These are phyloP conservation scores for Aspergillus aculeatus DNA, from an alignment of 2,329 filamentous ascomycete genomes.

Conservation along the genomic window DNA sequence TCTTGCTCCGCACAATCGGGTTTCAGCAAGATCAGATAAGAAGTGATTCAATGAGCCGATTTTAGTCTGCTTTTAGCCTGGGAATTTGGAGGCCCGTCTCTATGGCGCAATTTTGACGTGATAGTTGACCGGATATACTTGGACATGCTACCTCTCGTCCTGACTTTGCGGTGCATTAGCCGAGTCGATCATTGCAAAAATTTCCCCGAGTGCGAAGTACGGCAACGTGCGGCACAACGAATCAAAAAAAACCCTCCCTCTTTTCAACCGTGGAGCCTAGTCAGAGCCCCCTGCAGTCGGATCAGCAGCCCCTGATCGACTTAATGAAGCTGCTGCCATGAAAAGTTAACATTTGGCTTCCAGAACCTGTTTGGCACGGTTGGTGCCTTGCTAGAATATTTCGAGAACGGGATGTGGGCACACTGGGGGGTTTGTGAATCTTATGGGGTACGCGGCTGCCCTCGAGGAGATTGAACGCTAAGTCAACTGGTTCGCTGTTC, in stretches of 20 bases:
- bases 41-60: not conserved
- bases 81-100: not conserved
- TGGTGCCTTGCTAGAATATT: not conserved
- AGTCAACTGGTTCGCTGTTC: not conserved
- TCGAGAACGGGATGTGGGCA: not conserved
- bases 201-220: too few species aligned
- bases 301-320: not conserved
- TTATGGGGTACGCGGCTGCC: not conserved
- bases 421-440: not conserved
- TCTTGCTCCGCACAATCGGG: not conserved
- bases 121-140: not conserved
- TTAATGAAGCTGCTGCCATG: not conserved
- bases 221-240: not conserved
- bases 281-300: too few species aligned
- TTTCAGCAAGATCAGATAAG: constrained; percentile 7
- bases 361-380: not conserved
- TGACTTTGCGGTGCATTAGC: too few species aligned
- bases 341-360: not conserved
- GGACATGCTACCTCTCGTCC: not conserved
- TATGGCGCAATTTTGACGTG: not conserved
- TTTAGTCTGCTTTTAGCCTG: not conserved
- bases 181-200: too few species aligned
- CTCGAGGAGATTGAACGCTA: not conserved
- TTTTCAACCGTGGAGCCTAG: not conserved
- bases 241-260: not conserved